Conservation (phyloP, 768 basidiomycete genomes). For the Paxillus involutus region DNA sequence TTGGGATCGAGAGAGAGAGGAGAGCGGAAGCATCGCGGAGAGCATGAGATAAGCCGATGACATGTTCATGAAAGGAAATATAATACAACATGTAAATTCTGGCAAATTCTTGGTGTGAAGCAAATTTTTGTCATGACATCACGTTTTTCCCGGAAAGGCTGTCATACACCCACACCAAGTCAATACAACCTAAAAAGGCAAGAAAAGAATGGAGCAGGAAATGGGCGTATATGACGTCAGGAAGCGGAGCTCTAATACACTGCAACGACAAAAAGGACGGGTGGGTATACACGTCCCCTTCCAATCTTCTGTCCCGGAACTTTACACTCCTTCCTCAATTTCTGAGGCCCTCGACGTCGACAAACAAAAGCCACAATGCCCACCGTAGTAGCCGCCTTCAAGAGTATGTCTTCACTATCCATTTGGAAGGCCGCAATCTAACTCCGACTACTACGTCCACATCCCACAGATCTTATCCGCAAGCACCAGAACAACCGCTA, state of each 20-base stretch:
- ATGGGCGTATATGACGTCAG: slow-evolving; percentile 30
- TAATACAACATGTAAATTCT: neutral
- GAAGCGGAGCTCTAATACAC: slow-evolving; percentile 32
- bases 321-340: neutral
- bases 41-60: slow-evolving; percentile 5
- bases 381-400: slow-evolving; percentile 82
- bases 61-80: slow-evolving; percentile 1
- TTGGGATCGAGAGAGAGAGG: slow-evolving; percentile 33
- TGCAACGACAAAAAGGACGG: slow-evolving; percentile 31
- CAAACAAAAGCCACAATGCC: slow-evolving; percentile 47
- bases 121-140: neutral
- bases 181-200: slow-evolving; percentile 11
- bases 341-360: slow-evolving; percentile 1
- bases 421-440: slow-evolving; percentile 8
- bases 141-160: neutral
- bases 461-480: slow-evolving; percentile 66
- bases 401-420: slow-evolving; percentile 53
- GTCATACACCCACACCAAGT: neutral
- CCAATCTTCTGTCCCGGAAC: slow-evolving; percentile 2
- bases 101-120: neutral
- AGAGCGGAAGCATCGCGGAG: slow-evolving; percentile 3
- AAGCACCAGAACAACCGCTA: slow-evolving; percentile 66
- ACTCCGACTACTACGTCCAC: slow-evolving; percentile 23
- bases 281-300: slow-evolving; percentile 11
- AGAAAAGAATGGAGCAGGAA: slow-evolving; percentile 2